Evolutionary conservation across 2,329 filamentous ascomycete species (phyloP).

Genomic region (Lasiodiplodia theobromae): DNA sequence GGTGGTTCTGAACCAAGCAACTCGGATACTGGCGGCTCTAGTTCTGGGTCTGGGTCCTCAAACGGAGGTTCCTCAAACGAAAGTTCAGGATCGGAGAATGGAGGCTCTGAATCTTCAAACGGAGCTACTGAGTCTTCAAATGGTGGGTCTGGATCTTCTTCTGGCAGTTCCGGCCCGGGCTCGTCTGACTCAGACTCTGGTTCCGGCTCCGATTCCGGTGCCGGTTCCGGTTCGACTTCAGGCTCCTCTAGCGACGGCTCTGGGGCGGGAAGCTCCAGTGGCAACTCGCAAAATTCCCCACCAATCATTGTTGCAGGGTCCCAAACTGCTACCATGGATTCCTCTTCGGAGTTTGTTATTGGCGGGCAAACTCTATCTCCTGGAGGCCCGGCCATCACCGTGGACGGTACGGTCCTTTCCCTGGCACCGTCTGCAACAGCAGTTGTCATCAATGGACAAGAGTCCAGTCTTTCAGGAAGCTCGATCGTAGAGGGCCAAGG

Average conservation of each 20-base stretch:
- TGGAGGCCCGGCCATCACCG: conserved; percentile 44
- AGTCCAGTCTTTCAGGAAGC: conserved; percentile 33
- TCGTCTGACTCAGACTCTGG: neutral
- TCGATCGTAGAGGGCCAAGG: conserved; percentile 32
- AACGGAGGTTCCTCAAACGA: neutral
- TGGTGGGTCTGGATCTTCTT: conserved; percentile 34
- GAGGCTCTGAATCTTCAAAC: neutral
- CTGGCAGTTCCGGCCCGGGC: neutral
- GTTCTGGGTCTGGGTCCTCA: neutral
- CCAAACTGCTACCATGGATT: conserved; percentile 40
- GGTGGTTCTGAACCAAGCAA: neutral
- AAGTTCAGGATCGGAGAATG: neutral
- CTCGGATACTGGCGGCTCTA: neutral
- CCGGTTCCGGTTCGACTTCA: conserved; percentile 33
- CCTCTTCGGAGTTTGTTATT: conserved; percentile 44
- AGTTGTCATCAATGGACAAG: conserved; percentile 43
- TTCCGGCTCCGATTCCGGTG: neutral
- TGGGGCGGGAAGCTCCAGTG: neutral
- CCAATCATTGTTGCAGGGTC: conserved; percentile 34
- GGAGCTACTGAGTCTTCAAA: neutral
- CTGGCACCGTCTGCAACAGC: conserved; percentile 46
- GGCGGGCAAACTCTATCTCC: conserved; percentile 45
- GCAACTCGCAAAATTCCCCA: neutral
- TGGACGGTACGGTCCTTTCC: conserved; percentile 46
- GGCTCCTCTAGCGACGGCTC: neutral